These are phyloP conservation scores for Lichtheimia corymbifera DNA, from an alignment of 371 early-diverging fungal genomes.

Conservation along the genomic window DNA sequence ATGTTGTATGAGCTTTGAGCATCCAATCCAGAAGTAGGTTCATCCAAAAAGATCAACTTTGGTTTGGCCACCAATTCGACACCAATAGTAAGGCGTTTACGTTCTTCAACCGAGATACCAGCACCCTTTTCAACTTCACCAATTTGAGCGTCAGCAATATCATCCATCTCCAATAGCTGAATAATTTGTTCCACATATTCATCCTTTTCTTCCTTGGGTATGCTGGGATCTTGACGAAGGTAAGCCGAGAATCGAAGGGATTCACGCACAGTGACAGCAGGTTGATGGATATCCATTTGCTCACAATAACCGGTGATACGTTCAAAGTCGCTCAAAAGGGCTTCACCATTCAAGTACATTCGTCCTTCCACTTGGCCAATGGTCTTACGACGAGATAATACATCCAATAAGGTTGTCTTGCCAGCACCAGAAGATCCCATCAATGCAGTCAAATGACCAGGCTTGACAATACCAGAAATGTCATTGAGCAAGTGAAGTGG, in stretches of 20 bases:
- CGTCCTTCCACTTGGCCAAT: conserved; percentile 69
- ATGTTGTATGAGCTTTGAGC: conserved; percentile 71
- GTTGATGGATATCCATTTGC: conserved; percentile 78
- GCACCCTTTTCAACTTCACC: conserved; percentile 47
- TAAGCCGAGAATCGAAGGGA: conserved; percentile 68
- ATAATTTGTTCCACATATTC: conserved; percentile 68
- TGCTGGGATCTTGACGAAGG: conserved; percentile 60
- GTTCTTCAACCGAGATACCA: conserved; percentile 66
- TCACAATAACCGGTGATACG: conserved; percentile 82
- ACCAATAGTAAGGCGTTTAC: conserved; percentile 72
- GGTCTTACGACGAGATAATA: conserved; percentile 75
- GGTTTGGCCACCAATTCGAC: conserved; percentile 75
- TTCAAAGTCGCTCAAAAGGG: conserved; percentile 54
- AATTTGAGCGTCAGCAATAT: conserved; percentile 55
- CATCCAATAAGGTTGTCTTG: conserved; percentile 84
- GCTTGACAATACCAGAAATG: conserved; percentile 56
- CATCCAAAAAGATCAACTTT: conserved; percentile 79
- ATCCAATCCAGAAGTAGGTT: conserved; percentile 78
- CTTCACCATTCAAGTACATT: conserved; percentile 59
- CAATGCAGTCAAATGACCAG: conserved; percentile 73
- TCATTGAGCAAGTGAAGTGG: conserved; percentile 49
- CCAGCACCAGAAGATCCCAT: conserved; percentile 87
- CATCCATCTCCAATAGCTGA: conserved; percentile 58
- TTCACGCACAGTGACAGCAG: conserved; percentile 61
- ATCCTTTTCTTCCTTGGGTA: conserved; percentile 56